Evolutionary conservation across 163 green algal genomes (phyloP), one percentile per base, ranked within the genome.

Genomic region (Chlamydomonas reinhardtii): DNA sequence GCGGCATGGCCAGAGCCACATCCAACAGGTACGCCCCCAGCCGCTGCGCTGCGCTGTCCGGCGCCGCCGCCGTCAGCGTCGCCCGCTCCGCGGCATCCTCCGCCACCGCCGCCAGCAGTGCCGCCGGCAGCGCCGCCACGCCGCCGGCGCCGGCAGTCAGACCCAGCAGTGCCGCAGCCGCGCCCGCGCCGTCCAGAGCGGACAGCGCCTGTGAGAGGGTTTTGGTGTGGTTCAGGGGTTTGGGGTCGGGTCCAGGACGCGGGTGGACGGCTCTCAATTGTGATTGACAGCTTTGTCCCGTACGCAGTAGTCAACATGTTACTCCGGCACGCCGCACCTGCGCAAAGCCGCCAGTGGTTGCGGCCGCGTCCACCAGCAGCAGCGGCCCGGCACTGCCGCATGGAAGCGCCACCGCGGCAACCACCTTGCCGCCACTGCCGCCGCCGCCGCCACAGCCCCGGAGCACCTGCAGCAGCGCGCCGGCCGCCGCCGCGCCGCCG

Each of bases 61-160:
- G n/a, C 52, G 73, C 73, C 48, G 73, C 73, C 31, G 9, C 72
- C n/a, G 35, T 24, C 24, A 19, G 31, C 29, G 75, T 39, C 11
- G 76, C 76, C 37, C 43, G 39, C 64, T 48, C 66, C 19, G 48
- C 69, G 14, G 79, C 79, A 14, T 34, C 52, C 14, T 72, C 54
- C 32, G 66, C 62, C 24, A 76, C 8, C 48, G 48, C 78, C 68
- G 69, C 54, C 79, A 86, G 69, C 52, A 86, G 68, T 54, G 76
- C 48, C 52, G 24, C 27, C 12, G 79, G 79, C 52, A 86, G 79
- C 17, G 65, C 69, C 8, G 69, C 79, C 35, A 86, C 32, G 22
- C 68, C 52, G 27, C 79, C 79, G 19, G 65, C 61, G 8, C 27
- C 69, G 9, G 69, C 79, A 14, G 56, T 25, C 32, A 86, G 70